A percentile compares a stretch with the other conserved stretches of the same genome.
Conservation (phyloP, 2,329 filamentous ascomycete genomes). For the Simplicillium aogashimaense region DNA sequence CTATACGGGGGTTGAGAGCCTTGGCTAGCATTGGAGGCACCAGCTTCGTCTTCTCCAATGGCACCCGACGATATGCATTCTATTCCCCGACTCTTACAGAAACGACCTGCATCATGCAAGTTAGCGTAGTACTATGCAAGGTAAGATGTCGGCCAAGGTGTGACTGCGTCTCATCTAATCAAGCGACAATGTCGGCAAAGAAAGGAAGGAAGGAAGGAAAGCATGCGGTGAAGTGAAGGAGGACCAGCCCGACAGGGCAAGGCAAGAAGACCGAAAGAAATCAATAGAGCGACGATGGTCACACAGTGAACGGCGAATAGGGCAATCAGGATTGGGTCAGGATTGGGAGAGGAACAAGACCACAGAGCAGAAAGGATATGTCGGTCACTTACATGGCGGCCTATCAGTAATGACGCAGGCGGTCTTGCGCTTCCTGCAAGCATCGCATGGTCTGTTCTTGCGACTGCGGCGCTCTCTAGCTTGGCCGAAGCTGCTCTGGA, state of each 20-base stretch:
- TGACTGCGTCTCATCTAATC: too few species aligned
- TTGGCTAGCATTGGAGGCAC: constrained; percentile 1
- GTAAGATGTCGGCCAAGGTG: background rate
- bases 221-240: background rate
- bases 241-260: background rate
- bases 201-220: too few species aligned
- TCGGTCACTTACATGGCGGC: constrained; percentile 29
- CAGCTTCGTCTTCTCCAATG: background rate
- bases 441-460: constrained; percentile 35
- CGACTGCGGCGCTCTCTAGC: constrained; percentile 29
- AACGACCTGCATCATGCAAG: constrained; percentile 3
- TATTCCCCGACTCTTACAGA: constrained; percentile 6
- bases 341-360: too few species aligned
- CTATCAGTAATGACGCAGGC: constrained; percentile 33
- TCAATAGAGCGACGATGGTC: too few species aligned
- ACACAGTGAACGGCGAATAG: too few species aligned
- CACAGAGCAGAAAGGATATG: constrained; percentile 1
- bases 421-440: constrained; percentile 32
- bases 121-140: background rate
- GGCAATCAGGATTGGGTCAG: too few species aligned
- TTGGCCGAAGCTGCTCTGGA: constrained; percentile 30
- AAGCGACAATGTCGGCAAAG: too few species aligned
- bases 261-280: too few species aligned
- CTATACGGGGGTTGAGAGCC: constrained; percentile 2
- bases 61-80: constrained; percentile 6